A percentile compares a stretch with the other conserved stretches of the same genome.
Conservation (phyloP, 202 grass and related monocot species). For the Panicum virgatum region DNA sequence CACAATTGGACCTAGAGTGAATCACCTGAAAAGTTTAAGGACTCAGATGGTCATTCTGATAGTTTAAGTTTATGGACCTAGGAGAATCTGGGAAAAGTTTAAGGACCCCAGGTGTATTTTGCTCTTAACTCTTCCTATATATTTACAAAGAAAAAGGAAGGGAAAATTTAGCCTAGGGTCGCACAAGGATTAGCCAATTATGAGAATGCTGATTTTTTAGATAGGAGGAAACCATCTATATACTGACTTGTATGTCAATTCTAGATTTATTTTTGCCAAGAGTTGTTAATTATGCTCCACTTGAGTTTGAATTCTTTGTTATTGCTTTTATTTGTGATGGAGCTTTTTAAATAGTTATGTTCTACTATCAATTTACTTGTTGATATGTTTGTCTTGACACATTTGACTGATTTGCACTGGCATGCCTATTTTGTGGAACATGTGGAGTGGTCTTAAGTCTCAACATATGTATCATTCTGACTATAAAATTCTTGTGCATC, state of each 20-base stretch:
- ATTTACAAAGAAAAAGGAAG: neutral
- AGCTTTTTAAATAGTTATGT: conserved; percentile 13
- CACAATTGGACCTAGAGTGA: neutral
- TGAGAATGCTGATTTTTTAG: neutral
- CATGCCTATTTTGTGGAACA: neutral
- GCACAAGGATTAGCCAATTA: neutral
- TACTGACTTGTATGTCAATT: neutral
- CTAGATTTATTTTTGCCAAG: neutral
- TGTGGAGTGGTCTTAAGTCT: conserved; percentile 16
- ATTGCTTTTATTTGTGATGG: neutral
- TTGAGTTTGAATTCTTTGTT: conserved; percentile 8
- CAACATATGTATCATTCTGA: neutral
- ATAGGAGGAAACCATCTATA: neutral
- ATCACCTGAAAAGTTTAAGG: neutral
- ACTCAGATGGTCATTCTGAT: neutral
- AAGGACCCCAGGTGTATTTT: neutral
- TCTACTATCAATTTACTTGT: neutral
- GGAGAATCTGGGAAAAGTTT: neutral
- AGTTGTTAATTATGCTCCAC: neutral
- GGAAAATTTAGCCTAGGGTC: neutral
- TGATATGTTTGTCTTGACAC: neutral
- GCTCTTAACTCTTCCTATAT: neutral
- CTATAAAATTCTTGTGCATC: neutral
- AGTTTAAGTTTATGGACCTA: neutral
- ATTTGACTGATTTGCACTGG: neutral